These are phyloP conservation scores for Nakataea oryzae DNA, from an alignment of 2,329 filamentous ascomycete species.

Conservation along the genomic window DNA sequence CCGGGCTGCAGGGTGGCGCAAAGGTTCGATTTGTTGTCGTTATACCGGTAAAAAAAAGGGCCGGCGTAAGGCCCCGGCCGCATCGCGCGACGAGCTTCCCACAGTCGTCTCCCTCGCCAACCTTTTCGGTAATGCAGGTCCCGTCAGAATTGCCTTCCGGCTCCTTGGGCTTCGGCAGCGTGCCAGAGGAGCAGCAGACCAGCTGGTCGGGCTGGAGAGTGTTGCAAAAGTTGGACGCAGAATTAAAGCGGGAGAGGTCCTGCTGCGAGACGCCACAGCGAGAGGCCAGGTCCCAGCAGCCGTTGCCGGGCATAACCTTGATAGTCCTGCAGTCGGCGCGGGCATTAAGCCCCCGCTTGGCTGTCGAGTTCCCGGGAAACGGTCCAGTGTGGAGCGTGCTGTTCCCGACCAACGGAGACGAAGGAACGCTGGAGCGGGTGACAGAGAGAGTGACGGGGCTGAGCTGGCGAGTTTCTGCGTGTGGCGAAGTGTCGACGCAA, in stretches of 20 bases:
- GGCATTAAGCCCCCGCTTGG: not conserved
- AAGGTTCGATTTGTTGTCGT: conserved; percentile 14
- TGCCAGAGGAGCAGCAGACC: conserved; percentile 3
- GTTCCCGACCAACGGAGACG: not conserved
- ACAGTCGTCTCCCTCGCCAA: conserved; percentile 13
- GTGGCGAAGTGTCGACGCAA: conserved; percentile 4
- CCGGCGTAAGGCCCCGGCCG: conserved; percentile 9
- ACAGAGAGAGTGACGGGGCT: not conserved
- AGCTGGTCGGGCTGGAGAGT: not conserved
- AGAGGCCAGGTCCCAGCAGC: conserved; percentile 4
- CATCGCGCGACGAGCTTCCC: conserved; percentile 13
- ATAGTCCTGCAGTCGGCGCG: not conserved
- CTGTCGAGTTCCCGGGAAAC: not conserved
- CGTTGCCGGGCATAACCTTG: conserved; percentile 5
- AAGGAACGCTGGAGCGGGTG: not conserved
- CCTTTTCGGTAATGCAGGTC: conserved; percentile 1
- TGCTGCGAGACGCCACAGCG: conserved; percentile 8
- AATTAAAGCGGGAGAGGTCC: conserved; percentile 1
- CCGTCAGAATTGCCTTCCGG: not conserved
- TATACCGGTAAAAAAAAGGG: conserved; percentile 13
- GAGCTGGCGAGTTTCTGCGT: not conserved
- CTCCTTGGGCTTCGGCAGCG: conserved; percentile 1
- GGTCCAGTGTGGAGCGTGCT: not conserved
- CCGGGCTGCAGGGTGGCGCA: conserved; percentile 21
- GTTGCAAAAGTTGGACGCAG: not conserved